A percentile compares a stretch with the other conserved stretches of the same genome.
Conservation (phyloP, 2,329 filamentous ascomycete genomes). For the Fonsecaea pugnacius region DNA sequence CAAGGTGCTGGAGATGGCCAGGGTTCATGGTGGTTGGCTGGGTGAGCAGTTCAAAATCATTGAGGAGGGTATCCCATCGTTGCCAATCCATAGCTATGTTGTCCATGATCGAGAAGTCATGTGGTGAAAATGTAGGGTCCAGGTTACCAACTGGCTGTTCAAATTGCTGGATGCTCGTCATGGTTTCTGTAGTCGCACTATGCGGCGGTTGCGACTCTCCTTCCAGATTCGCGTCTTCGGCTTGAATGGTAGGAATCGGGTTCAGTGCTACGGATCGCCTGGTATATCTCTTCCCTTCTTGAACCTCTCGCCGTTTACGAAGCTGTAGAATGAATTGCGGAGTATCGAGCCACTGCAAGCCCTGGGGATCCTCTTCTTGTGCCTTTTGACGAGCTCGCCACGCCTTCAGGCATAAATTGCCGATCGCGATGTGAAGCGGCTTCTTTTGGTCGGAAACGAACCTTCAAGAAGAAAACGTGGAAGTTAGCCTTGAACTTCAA, state of each 20-base stretch:
- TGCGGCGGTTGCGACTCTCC: not conserved
- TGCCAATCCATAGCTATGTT: conserved; percentile 31
- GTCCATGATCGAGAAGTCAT: conserved; percentile 18
- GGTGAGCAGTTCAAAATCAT: conserved; percentile 21
- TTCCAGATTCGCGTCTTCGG: conserved; percentile 7
- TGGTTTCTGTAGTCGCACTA: not conserved
- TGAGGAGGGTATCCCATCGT: conserved; percentile 31
- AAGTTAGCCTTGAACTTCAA: not conserved
- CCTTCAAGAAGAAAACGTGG: not conserved
- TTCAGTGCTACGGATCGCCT: not conserved
- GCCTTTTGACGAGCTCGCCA: conserved; percentile 48
- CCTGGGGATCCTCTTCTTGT: not conserved
- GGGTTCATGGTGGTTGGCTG: conserved; percentile 9
- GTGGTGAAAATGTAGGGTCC: conserved; percentile 11
- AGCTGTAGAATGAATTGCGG: conserved; percentile 30
- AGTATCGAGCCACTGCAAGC: conserved; percentile 32
- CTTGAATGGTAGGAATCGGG: not conserved
- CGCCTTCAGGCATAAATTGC: conserved; percentile 50
- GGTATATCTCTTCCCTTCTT: not conserved
- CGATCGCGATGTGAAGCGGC: conserved; percentile 49
- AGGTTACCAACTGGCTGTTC: not conserved
- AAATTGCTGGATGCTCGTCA: conserved; percentile 1
- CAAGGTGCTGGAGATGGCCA: conserved; percentile 6
- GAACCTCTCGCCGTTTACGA: conserved; percentile 22
- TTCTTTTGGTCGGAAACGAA: conserved; percentile 42